Percentiles rank a stretch among this genome's conserved stretches.
Conservation (phyloP, 257 asterid species). For the Solanum bulbocastanum region DNA sequence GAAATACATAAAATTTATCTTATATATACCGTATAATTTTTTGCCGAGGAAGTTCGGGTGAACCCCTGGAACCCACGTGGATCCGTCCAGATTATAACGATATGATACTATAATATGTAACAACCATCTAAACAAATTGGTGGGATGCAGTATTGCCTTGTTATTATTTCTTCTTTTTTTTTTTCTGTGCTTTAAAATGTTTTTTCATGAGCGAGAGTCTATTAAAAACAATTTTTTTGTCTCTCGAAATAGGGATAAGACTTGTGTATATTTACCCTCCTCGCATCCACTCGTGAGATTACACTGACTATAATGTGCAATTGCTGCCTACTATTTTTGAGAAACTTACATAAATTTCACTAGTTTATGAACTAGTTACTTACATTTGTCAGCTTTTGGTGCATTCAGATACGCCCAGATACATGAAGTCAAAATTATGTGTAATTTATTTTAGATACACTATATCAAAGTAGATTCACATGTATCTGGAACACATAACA, state of each 20-base stretch:
- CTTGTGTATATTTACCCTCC: rapidly evolving
- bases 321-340: not conserved
- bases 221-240: rapidly evolving
- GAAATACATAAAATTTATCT: too few relatives aligned
- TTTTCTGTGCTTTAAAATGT: not conserved
- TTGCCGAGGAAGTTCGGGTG: rapidly evolving
- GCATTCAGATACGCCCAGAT: too few relatives aligned
- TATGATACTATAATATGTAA: not conserved
- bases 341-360: too few relatives aligned
- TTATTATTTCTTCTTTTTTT: not conserved
- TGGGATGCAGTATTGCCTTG: not conserved
- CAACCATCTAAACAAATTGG: not conserved
- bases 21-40: too few relatives aligned
- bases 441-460: too few relatives aligned
- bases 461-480: too few relatives aligned
- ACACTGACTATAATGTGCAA: not conserved
- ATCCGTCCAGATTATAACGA: too few relatives aligned
- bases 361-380: too few relatives aligned
- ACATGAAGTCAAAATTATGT: too few relatives aligned
- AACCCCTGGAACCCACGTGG: too few relatives aligned
- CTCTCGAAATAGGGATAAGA: not conserved
- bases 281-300: not conserved
- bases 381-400: too few relatives aligned
- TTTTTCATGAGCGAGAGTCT: not conserved
- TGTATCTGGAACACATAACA: too few relatives aligned